Evolutionary conservation across 75 land plant genomes (phyloP).

Genomic region (Ceratopteris richardii): DNA sequence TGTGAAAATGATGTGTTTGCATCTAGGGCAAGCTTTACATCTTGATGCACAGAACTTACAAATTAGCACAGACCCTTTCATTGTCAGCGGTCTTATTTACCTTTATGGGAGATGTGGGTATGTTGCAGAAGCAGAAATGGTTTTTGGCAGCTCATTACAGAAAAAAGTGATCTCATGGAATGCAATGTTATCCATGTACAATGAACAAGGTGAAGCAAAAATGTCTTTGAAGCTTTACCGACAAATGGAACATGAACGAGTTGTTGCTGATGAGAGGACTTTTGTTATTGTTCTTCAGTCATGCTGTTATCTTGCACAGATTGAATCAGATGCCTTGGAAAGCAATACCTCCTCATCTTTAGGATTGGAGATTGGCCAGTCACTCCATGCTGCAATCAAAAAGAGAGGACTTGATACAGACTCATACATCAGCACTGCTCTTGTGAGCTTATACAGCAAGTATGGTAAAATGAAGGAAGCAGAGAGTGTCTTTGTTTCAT

Average conservation of each 20-base stretch:
- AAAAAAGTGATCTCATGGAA: neutral
- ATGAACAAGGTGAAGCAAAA: neutral
- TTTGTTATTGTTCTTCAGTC: neutral
- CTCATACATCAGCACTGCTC: neutral
- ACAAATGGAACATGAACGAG: neutral
- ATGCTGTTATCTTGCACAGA: neutral
- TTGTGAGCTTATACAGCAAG: slow-evolving; percentile 5
- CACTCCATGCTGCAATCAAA: neutral
- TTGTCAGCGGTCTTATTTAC: neutral
- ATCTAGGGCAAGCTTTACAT: no score
- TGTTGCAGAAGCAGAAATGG: neutral
- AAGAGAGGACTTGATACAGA: neutral
- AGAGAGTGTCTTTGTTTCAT: slow-evolving; percentile 3
- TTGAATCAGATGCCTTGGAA: neutral
- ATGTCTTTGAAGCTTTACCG: slow-evolving; percentile 2
- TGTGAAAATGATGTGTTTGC: no score
- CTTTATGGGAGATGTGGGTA: neutral
- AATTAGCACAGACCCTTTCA: neutral
- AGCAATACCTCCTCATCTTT: neutral
- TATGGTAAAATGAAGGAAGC: slow-evolving; percentile 10
- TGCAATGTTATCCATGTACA: neutral
- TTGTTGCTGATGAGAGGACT: neutral
- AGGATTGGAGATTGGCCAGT: neutral
- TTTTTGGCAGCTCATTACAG: neutral
- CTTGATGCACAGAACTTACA: no score